Evolutionary conservation across 495 filamentous ascomycete genomes (phyloP), one percentile per base, ranked within the genome.

Genomic region (Amniculicola lignicola): DNA sequence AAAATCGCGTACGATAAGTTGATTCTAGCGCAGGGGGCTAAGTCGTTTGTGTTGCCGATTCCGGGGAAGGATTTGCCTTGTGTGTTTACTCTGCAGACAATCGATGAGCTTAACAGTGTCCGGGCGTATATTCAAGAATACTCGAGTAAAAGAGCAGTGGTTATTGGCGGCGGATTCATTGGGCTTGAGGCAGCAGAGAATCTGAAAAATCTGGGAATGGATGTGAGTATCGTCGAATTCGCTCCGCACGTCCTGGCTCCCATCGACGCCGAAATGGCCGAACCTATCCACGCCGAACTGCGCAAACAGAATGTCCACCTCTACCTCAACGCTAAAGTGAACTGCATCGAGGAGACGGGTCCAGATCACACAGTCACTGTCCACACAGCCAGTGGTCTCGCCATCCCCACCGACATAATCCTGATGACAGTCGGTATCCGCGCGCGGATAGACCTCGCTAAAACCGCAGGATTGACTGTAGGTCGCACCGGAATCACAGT

Each of bases 161-260:
- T 71, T 22, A 61, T 71, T 2, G 69, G 69, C 0, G 69, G 65
- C 0, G 69, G 63, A 4, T 71, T 70, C 51, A 71, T 71, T 28
- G 69, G 69, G 18, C 29, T 71, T 18, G 69, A 71, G 49, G 63
- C 63, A 4, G 69, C 65, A 14, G 67, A 71, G 46, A 62, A 63
- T 83, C 70, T 89, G 82, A 61, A 75, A 77, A 46, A 73, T 74
- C 28, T 74, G 67, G n/a, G 75, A 77, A 29, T 64, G 66, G 22
- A 70, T 67, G 51, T 70, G 69, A 0, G 70, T 69, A 38, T 70
- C 49, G 52, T 75, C 68, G 69, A 71, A 40, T 51, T 21, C 22
- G 25, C n/a, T 27, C 24, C 60, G 4, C 69, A 71, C 21, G 57
- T 69, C 24, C 63, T 71, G 25, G 63, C 67, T 9, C 63, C 51